Base-by-base conservation (phyloP, 2,329 filamentous ascomycete species). In the Trichoderma sp. region DNA sequence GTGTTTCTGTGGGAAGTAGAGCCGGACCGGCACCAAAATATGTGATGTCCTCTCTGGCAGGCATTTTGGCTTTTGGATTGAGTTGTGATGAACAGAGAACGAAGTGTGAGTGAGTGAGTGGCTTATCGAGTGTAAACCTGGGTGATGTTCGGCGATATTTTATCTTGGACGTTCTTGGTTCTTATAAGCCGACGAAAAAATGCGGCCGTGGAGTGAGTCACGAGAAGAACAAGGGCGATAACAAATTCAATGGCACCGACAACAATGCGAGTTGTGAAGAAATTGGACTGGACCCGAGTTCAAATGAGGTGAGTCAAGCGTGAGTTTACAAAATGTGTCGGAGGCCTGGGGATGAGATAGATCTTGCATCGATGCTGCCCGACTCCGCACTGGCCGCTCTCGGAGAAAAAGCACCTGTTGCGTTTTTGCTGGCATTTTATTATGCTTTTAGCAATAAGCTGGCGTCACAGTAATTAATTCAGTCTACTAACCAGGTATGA, bases 21-120 rank as follows among this genome's bases (percentile, higher is more conserved):
- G 96, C 95, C 66, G 96, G 96, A 77, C 96, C 96, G 71, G 96
- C 95, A 77, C 95, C 95, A 80, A 97, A 98, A 85, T 97, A 97
- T 78, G 92, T 90, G 83, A 97, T 90, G 78, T 96, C 92, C 80
- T 91, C 88, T 84, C 94, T 89, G 78, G 90, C 87, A 80, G 93
- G 92, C 94, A 96, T 94, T 29, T 59, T 38, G 3, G 16, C n/a
- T 21, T n/a, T 16, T 59, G 14, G 12, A 8, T 35, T 41, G 38
- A 9, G 21, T 27, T 38, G 16, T 38, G 38, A 14, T 71, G 53
- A n/a, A 21, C 12, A 60, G 50, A 21, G 14, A n/a, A n/a, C 3
- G 8, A 59, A 38, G 24, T 27, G 31, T 21, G 59, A 59, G 8
- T 24, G 31, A 38, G 45, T 38, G 9, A 29, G 31, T 59, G 66